Evolutionary conservation across 176 grass and related monocot species (phyloP), one percentile per base, ranked within the genome.

Genomic region (Bromus sterilis): DNA sequence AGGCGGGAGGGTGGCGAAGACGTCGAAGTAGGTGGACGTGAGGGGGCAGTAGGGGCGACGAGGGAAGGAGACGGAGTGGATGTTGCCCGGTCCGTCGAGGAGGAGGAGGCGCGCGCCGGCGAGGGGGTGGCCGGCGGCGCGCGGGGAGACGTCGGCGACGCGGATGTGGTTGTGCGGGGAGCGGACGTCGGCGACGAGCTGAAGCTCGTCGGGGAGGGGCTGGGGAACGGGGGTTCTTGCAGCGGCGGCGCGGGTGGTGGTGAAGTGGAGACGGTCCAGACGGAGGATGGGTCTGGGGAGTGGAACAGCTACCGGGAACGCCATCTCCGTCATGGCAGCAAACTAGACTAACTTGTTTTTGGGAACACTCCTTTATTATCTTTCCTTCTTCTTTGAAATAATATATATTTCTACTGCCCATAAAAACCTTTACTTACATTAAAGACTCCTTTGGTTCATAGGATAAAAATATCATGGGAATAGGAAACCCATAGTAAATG

Each of bases 31-130:
- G 59, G 94, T 91, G 71, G 31, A 62, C 0, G 91, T 97, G 78
- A 92, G 87, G 46, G 86, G 77, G 42, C 53, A 57, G 58, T 36
- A 68, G 56, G 77, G 73, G 29, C 61, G 75, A 46, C 84, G 69
- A 31, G 90, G 89, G 85, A 86, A 89, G 61, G 59, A 84, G 60
- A 94, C 82, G 53, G 91, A 94, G 76, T 97, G 91, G 69, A 97
- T 94, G 89, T 97, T 94, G 42, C 91, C 91, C 3, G 91, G 91
- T 4, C n/a, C 44, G 79, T 97, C 94, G 12, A 97, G 91, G 62
- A 97, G 94, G 37, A 97, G 91, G 53, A 94, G 89, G 78, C 94
- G 94, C 10, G 91, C 92, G n/a, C 94, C 89, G 40, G 94, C 91
- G 24, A 97, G 84, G 20, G 91, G 87, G 60, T 97, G 94, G 16